Conservation (phyloP, 257 asterid species). For the Euphrasia confusa region DNA sequence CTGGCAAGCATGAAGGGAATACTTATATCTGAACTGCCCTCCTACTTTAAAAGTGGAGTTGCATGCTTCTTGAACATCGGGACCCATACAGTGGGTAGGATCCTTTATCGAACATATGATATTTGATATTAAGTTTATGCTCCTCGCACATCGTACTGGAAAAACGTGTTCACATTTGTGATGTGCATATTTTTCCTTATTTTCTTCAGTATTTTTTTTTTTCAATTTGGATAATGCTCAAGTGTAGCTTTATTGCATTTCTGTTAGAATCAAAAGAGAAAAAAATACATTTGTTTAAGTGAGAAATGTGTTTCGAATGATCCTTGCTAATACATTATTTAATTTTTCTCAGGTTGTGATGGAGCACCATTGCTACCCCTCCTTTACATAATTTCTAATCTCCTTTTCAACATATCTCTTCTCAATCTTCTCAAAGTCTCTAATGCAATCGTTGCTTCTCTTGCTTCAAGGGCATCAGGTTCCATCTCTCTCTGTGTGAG, state of each 20-base stretch:
- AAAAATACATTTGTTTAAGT: not conserved
- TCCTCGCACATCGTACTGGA: no score
- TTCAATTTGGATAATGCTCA: not conserved
- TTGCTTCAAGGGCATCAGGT: constrained; percentile 67
- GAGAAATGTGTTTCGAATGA: not conserved
- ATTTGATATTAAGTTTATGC: not conserved
- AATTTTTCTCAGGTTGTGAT: constrained; percentile 46
- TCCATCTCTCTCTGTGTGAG: not conserved
- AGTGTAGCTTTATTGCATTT: not conserved
- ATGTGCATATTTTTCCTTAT: not conserved
- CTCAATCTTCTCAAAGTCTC: constrained; percentile 68
- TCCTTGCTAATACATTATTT: not conserved
- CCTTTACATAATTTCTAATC: constrained; percentile 51
- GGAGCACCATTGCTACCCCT: constrained; percentile 76
- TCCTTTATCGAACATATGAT: not conserved
- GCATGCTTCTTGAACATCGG: constrained; percentile 72
- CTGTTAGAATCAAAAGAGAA: not conserved
- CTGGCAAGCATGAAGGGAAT: constrained; percentile 69
- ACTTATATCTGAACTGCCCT: constrained; percentile 57
- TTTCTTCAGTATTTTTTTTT: not conserved
- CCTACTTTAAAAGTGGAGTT: constrained; percentile 61
- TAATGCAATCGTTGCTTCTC: constrained; percentile 66
- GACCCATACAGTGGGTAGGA: constrained; percentile 42
- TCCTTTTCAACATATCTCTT: constrained; percentile 58
- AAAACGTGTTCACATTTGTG: no score